Evolutionary conservation across 1,284 basidiomycete species (phyloP), one percentile per base, ranked within the genome.

Genomic region (Volvariella surrecta): DNA sequence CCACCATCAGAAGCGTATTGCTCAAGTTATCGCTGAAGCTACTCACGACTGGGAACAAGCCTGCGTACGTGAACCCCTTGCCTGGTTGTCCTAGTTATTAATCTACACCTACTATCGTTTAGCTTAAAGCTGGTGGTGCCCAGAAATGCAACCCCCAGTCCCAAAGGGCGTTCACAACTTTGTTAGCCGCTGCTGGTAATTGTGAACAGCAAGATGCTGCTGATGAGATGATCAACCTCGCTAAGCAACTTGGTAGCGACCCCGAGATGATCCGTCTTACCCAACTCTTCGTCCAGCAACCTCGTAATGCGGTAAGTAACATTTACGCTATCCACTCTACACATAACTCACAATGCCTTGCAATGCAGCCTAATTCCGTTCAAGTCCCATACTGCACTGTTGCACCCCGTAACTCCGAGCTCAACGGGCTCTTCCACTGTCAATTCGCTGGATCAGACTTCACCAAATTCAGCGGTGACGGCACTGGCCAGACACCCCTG

Each of bases 151-250:
- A 76, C 52, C 59, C 68, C 3, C 56, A 76, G 43, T 71, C 78
- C 0, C 63, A 76, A 18, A 64, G 58, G 0, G 69, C 76, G 0
- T 77, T 78, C 52, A 53, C 54, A 6, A 75, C 73, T n/a, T 65
- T 82, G 16, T 66, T 79, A 13, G 72, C 73, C 17, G 71, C 62
- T 3, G 70, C 73, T 0, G 73, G 69, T 16, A 58, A 66, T 40
- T 82, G 79, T 52, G 78, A 72, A 10, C 79, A 82, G 57, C 79
- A 82, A 53, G 56, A 82, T 52, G 64, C 71, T 7, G 79, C 73
- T 7, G 79, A 82, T 53, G 52, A 56, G 13, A 77, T 82, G 73
- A 66, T 82, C 46, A 67, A 74, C 52, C 68, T 82, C 21, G 74
- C 74, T 30, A 80, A 80, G 56, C 54, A 64, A 16, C 68, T 82